Evolutionary conservation across 2,329 filamentous ascomycete species (phyloP), one percentile per base, ranked within the genome.

Genomic region (Ophiostoma novo-ulmi): DNA sequence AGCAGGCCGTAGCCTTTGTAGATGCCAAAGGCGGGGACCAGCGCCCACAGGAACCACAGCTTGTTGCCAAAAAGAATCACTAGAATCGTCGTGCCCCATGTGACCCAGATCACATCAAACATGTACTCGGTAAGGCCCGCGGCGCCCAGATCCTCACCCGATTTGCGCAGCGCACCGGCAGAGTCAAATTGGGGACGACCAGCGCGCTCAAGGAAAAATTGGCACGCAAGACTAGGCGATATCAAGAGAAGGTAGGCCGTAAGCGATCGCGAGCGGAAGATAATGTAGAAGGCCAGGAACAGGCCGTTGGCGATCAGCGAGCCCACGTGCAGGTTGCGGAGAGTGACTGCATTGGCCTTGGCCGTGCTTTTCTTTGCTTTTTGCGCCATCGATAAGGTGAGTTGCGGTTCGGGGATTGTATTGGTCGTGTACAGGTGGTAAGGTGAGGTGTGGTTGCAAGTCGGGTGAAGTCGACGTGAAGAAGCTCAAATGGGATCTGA

Each of bases 61-160:
- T 90, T 90, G 78, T 97, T 93, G 4, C 95, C 95, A 67, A 94
- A 86, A 38, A 97, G 74, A 20, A 90, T 85, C 17, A 90, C 93
- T n/a, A 90, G 79, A 10, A 89, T 80, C 58, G 92, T 82, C 70
- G 89, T 91, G 13, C 87, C 89, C 89, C 94, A 97, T 0, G 93
- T 97, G 82, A 97, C 93, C 87, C 97, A 98, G 69, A 97, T 83
- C 68, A 97, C 87, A 81, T 99, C 95, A 86, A 97, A 99, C 91
- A 98, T 92, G 83, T 96, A 98, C 81, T 97, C 95, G 13, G 94
- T 98, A 82, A 99, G 82, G 5, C 95, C 95, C 44, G 90, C 86
- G 11, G 93, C 92, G 69, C 91, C 88, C 69, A 99, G 87, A 79
- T 99, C 95, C 78, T 98, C 94, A 63, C 95, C 94, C 0, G 92